Evolutionary conservation across 352 stramenopile genomes (phyloP), one percentile per base, ranked within the genome.

Genomic region (Blastocystis sp.): DNA sequence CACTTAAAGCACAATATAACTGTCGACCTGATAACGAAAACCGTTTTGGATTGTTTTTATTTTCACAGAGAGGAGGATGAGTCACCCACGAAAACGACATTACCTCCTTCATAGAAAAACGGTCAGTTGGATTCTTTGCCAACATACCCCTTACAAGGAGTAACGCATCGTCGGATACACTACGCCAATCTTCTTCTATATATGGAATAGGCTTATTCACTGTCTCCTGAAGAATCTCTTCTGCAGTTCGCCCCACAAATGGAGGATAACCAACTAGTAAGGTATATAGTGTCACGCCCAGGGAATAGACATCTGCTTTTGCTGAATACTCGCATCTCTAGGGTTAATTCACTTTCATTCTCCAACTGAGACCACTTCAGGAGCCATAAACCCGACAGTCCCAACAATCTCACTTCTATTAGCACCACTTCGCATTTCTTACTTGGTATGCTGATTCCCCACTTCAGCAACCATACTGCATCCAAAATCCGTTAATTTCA

Each of bases 401-500:
- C 65, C 65, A 24, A 77, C 65, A n/a, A 77, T 56, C n/a, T 77
- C 65, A 54, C 65, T 77, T 32, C 35, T n/a, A 24, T 54, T 52
- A 0, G n/a, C 7, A 7, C 2, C 65, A 0, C 9, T 21, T 16
- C 5, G 5, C 65, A 27, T 14, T 49, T 21, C 65, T 49, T 9
- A 73, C 61, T 73, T 43, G 9, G 61, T 73, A 39, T 73, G 32
- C 35, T 73, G 37, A 43, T 73, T 73, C 11, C 37, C 32, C 21
- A 46, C 37, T 11, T 73, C 61, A 24, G 35, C 61, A 24, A 73
- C 11, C 27, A 77, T 24, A 49, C 65, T 24, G n/a, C 65, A 77
- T 32, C 65, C 65, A n/a, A 77, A 77, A 49, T 77, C 65, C 6
- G 65, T 51, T 9, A 77, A 37, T 32, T 77, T 77, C 65, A 77